Percentiles rank a stretch among this genome's conserved stretches.
Evolutionary conservation across 2,329 filamentous ascomycete species (phyloP).

Genomic region (Emmonsiellopsis sp.): DNA sequence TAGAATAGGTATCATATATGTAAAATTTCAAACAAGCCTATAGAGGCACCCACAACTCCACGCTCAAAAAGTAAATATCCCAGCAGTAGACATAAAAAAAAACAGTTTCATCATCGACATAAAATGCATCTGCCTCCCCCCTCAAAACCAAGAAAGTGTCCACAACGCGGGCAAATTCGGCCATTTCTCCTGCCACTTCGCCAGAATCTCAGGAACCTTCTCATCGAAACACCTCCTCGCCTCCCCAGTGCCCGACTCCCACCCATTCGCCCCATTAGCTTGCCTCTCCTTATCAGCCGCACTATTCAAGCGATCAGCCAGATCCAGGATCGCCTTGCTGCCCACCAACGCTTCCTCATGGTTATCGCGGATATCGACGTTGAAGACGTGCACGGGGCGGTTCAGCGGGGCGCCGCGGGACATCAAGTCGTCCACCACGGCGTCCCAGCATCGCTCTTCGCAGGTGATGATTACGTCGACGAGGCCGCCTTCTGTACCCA

Average conservation of each 20-base stretch:
- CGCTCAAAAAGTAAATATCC: background rate
- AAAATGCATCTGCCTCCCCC: background rate
- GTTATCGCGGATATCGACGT: conserved; percentile 96
- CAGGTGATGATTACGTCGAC: conserved; percentile 96
- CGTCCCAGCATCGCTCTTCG: conserved; percentile 96
- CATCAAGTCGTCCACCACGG: conserved; percentile 87
- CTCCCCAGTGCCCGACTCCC: conserved; percentile 59
- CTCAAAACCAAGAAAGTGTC: conserved; percentile 89
- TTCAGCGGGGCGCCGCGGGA: conserved; percentile 80
- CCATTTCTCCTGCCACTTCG: conserved; percentile 90
- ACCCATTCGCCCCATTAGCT: conserved; percentile 52
- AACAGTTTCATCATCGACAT: conserved; percentile 4
- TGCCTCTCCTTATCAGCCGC: conserved; percentile 70
- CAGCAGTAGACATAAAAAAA: conserved; percentile 1
- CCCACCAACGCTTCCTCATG: conserved; percentile 92
- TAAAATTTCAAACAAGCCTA: background rate
- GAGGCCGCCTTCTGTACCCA: conserved; percentile 77
- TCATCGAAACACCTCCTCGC: conserved; percentile 79
- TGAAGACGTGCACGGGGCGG: conserved; percentile 91
- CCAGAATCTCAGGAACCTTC: conserved; percentile 82
- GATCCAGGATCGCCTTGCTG: conserved; percentile 81
- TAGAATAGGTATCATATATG: background rate
- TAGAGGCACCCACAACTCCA: background rate
- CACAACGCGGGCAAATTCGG: conserved; percentile 83
- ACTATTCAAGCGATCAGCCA: conserved; percentile 75